Evolutionary conservation across 2,329 filamentous ascomycete species (phyloP).

Genomic region (Fusarium sulawesiense): DNA sequence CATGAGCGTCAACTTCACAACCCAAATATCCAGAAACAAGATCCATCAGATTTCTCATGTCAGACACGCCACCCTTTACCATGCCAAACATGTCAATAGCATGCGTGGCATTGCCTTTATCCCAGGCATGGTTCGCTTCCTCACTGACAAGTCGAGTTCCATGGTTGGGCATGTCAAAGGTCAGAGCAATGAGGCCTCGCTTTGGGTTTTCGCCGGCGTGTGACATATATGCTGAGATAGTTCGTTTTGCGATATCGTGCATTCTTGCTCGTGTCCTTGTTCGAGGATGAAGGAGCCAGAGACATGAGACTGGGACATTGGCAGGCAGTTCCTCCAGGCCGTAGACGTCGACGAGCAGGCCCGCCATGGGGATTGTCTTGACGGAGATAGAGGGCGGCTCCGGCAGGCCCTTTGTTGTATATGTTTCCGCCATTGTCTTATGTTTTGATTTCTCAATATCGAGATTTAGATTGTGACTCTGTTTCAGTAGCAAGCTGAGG

Average conservation of each 20-base stretch:
- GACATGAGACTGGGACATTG: constrained; percentile 71
- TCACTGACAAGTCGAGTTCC: constrained; percentile 76
- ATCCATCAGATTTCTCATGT: constrained; percentile 80
- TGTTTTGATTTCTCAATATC: not conserved
- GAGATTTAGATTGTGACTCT: not conserved
- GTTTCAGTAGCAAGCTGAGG: not conserved
- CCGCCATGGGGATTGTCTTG: constrained; percentile 77
- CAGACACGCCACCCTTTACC: constrained; percentile 78
- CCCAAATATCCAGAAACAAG: constrained; percentile 78
- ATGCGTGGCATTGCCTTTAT: constrained; percentile 80
- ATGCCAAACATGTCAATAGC: constrained; percentile 92
- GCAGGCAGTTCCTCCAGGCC: constrained; percentile 79
- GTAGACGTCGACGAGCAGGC: constrained; percentile 82
- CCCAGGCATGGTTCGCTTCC: constrained; percentile 81
- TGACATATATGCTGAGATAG: constrained; percentile 75
- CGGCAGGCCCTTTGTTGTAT: constrained; percentile 52
- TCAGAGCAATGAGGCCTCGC: constrained; percentile 78
- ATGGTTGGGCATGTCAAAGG: constrained; percentile 95
- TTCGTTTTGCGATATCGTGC: constrained; percentile 76
- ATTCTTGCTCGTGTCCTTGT: constrained; percentile 77
- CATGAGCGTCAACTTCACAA: constrained; percentile 67
- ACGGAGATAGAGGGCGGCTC: constrained; percentile 67
- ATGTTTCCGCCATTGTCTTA: constrained; percentile 43
- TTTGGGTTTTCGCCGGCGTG: constrained; percentile 42
- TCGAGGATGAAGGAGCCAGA: constrained; percentile 93